These are phyloP conservation scores for Geosmithia flava DNA, from an alignment of 2,329 filamentous ascomycete species.

Conservation along the genomic window DNA sequence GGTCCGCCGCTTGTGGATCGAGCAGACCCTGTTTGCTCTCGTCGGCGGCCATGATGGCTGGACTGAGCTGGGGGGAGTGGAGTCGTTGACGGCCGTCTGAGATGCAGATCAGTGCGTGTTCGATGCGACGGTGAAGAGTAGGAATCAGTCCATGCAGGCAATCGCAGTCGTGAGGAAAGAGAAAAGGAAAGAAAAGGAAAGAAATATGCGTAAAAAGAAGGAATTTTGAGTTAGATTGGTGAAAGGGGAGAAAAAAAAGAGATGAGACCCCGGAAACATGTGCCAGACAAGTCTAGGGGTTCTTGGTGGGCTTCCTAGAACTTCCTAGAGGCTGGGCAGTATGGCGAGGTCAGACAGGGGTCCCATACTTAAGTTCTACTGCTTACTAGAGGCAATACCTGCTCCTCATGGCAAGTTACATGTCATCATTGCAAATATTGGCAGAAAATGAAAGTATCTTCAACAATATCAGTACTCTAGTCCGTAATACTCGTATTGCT, in stretches of 20 bases:
- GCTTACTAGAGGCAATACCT: not conserved
- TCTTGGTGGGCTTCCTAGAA: not conserved
- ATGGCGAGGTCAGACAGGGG: not conserved
- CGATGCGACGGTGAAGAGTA: not conserved
- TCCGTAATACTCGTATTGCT: not conserved
- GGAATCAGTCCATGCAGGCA: not conserved
- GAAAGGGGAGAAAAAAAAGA: too few species aligned
- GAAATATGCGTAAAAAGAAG: too few species aligned
- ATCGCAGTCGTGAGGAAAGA: not conserved
- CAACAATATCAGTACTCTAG: not conserved
- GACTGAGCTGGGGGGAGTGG: not conserved
- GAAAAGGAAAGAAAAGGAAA: not conserved
- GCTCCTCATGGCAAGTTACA: too few species aligned
- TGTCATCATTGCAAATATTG: too few species aligned
- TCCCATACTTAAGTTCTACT: not conserved
- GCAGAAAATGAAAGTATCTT: not conserved
- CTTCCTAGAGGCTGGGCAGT: not conserved
- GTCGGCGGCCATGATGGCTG: conserved; percentile 3
- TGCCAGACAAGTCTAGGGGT: not conserved
- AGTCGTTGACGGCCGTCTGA: not conserved
- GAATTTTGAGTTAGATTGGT: too few species aligned
- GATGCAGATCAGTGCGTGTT: not conserved
- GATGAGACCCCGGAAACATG: not conserved
- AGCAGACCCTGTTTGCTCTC: conserved; percentile 9
- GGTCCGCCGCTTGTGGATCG: conserved; percentile 9